Evolutionary conservation across 371 early-diverging fungal genomes (phyloP).

Genomic region (Umbelopsis sp.): DNA sequence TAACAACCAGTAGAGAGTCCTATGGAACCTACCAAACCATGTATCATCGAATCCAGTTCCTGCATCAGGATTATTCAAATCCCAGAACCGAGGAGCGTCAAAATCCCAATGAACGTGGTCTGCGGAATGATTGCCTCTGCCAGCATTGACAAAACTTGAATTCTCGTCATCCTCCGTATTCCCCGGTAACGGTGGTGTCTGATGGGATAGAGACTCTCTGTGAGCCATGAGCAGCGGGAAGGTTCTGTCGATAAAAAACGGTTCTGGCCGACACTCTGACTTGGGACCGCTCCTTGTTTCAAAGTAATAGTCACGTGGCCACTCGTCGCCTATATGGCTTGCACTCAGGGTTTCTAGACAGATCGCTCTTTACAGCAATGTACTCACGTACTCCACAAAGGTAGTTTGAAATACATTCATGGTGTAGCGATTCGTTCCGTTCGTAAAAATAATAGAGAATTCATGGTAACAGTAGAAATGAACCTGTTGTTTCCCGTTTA

Average conservation of each 20-base stretch:
- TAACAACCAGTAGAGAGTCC: background rate
- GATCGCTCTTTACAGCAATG: background rate
- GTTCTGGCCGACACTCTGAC: background rate
- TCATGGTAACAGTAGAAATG: background rate
- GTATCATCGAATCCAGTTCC: slow-evolving; percentile 9
- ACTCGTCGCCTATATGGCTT: too few relatives aligned
- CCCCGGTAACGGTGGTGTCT: background rate
- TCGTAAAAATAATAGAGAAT: background rate
- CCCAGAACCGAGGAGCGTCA: slow-evolving; percentile 17
- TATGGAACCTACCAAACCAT: slow-evolving; percentile 2
- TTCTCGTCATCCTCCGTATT: background rate
- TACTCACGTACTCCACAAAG: background rate
- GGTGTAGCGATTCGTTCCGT: background rate
- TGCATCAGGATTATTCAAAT: slow-evolving; percentile 10
- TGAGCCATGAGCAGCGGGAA: background rate
- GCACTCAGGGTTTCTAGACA: background rate
- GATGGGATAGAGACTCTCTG: background rate
- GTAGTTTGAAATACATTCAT: background rate
- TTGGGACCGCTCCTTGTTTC: background rate
- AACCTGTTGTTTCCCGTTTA: background rate
- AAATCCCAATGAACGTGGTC: slow-evolving; percentile 9
- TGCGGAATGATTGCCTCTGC: background rate
- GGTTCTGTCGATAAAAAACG: background rate
- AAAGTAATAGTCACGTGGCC: background rate
- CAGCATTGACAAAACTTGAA: background rate